Evolutionary conservation across 106 monocot species (phyloP).

Genomic region (Platanthera zijinensis): DNA sequence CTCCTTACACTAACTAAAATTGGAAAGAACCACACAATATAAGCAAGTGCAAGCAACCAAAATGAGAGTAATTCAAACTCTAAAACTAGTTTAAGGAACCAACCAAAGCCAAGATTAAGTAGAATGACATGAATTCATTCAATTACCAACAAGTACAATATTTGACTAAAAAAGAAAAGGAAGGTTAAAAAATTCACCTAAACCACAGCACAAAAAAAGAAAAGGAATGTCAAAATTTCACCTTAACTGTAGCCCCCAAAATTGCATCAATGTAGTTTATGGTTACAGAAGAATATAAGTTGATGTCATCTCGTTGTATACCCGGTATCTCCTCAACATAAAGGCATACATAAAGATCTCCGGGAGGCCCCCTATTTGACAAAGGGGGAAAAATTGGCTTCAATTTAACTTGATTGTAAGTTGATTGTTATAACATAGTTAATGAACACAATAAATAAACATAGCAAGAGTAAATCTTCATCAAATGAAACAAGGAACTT

Average conservation of each 20-base stretch:
- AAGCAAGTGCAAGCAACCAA: neutral
- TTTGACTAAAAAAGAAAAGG: neutral
- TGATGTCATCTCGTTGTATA: slow-evolving; percentile 91
- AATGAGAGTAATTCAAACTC: neutral
- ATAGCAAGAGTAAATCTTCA: neutral
- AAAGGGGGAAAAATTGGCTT: slow-evolving; percentile 4
- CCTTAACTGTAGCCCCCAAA: slow-evolving; percentile 70
- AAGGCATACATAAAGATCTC: slow-evolving; percentile 96
- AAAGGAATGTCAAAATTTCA: slow-evolving; percentile 28
- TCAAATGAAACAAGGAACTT: neutral
- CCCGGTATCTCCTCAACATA: slow-evolving; percentile 77
- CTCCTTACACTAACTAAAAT: no score
- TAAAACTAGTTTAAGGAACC: neutral
- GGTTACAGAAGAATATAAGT: slow-evolving; percentile 65
- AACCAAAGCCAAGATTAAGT: neutral
- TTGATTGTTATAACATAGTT: neutral
- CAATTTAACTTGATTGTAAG: neutral
- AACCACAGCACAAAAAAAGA: neutral
- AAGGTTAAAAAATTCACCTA: no score
- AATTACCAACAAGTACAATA: neutral
- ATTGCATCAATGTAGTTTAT: slow-evolving; percentile 90
- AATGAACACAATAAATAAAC: neutral
- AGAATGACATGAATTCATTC: neutral
- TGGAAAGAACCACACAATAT: no score
- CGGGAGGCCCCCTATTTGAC: slow-evolving; percentile 69